phyloP scores from a whole-genome alignment of 2,329 filamentous ascomycete genomes.

The Tolypocladium album region DNA sequence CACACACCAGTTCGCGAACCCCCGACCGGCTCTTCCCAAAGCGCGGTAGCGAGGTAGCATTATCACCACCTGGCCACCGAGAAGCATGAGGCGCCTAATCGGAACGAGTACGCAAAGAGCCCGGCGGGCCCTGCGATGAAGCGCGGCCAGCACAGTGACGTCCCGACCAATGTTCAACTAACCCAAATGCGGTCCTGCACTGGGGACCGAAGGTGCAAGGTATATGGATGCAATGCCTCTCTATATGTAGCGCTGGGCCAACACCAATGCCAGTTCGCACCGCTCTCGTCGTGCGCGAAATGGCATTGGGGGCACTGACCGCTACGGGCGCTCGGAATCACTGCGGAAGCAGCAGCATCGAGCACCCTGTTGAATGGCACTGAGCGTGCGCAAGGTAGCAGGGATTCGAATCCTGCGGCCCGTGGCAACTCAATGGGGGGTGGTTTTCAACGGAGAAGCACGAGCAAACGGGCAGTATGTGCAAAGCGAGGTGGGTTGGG shows the following conservation, averaged over 20 bases:
- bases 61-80: background rate
- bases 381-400: conserved; percentile 9
- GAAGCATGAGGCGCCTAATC: background rate
- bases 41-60: background rate
- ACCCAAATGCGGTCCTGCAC: background rate
- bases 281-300: background rate
- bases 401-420: conserved; percentile 13
- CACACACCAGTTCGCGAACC: background rate
- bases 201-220: background rate
- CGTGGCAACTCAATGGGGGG: background rate
- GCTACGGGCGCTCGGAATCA: background rate
- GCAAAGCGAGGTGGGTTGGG: background rate
- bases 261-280: background rate
- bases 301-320: background rate
- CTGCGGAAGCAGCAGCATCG: conserved; percentile 1
- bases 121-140: background rate
- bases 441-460: background rate
- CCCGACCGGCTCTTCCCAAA: background rate
- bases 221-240: conserved; percentile 1
- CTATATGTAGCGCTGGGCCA: background rate
- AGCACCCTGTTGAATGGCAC: conserved; percentile 3
- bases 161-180: background rate
- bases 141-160: background rate
- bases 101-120: background rate
- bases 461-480: background rate